These are phyloP conservation scores for Ulvella scutata DNA, from an alignment of 139 green algal species.

Conservation along the genomic window DNA sequence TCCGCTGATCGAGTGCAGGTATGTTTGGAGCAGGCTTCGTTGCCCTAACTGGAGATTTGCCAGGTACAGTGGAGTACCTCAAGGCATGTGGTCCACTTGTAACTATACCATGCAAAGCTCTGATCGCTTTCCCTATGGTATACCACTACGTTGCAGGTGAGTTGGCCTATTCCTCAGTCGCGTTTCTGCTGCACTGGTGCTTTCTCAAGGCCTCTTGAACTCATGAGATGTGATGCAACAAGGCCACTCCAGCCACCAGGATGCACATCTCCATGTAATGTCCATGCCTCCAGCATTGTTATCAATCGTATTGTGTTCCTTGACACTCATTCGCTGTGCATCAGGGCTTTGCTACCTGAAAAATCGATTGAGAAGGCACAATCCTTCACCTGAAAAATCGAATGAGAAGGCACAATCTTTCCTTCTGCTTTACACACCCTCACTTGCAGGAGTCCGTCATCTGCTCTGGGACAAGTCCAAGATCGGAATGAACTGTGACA, in stretches of 20 bases:
- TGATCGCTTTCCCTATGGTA: conserved; percentile 63
- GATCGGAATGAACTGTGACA: conserved; percentile 39
- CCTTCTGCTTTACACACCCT: no score
- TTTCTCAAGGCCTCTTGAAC: no score
- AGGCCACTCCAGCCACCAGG: neutral
- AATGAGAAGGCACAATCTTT: no score
- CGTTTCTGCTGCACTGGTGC: no score
- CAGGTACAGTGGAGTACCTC: conserved; percentile 31
- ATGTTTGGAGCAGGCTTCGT: conserved; percentile 38
- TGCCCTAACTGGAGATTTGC: conserved; percentile 53
- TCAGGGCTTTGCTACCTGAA: no score
- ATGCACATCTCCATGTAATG: neutral
- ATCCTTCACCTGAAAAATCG: no score
- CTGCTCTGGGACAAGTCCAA: conserved; percentile 68
- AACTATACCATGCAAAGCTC: conserved; percentile 50
- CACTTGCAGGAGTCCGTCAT: conserved; percentile 47
- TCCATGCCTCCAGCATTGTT: neutral
- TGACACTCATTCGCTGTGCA: neutral
- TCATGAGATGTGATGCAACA: neutral
- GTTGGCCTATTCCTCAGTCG: no score
- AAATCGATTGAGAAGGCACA: no score
- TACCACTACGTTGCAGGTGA: conserved; percentile 75
- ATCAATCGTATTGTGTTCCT: no score
- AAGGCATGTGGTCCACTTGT: conserved; percentile 36
- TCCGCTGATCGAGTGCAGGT: conserved; percentile 23